Base-by-base conservation (phyloP, 306 rosid species). In the Cyclanthera cordifolia region DNA sequence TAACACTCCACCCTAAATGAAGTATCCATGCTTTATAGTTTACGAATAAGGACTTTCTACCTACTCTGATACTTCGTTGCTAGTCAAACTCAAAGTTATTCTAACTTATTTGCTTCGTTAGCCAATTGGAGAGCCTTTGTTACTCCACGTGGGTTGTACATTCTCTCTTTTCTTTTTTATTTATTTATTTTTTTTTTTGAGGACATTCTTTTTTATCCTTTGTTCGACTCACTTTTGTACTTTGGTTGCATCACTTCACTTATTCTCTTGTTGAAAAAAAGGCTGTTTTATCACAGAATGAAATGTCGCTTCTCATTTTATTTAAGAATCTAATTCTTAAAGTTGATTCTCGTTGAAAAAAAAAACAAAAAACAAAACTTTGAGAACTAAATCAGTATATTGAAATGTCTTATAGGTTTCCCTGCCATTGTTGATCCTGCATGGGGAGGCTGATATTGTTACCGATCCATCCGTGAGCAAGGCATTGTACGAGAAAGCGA, bases 401-500 rank as follows among this genome's bases (percentile, higher is more conserved):
- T 76, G 75, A 17, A 17, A 61, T 67, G 75, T 67, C 16, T 68
- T 59, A 20, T 82, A 88, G 97, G 87, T 94, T 58, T 84, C 89
- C 76, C 75, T 94, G 73, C 97, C 99, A 34, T 68, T 90, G 46
- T 69, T 94, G 28, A 85, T 94, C 76, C 87, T 94, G 74, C 99
- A 94, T 69, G 99, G 99, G 28, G 87, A 88, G 70, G 90, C 85
- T 59, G 99, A 90, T 74, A 85, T 11, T 5, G 96, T 94, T 76
- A 94, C 99, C 0, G 99, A 94, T 69, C 91, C 95, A 17, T 86
- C 95, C 28, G 96, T 90, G 74, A 93, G 99, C 88, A 86, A 85
- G 79, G 83, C 81, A 39, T 80, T 93, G 80, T 74, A 85, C 27
- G 85, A 88, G 82, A 90, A 86, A 78, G 90, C 99, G 8, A 83